A percentile compares a stretch with the other conserved stretches of the same genome.
phyloP scores from a whole-genome alignment of 805 yeast genomes.

The Tetrapisispora taiwanensis region DNA sequence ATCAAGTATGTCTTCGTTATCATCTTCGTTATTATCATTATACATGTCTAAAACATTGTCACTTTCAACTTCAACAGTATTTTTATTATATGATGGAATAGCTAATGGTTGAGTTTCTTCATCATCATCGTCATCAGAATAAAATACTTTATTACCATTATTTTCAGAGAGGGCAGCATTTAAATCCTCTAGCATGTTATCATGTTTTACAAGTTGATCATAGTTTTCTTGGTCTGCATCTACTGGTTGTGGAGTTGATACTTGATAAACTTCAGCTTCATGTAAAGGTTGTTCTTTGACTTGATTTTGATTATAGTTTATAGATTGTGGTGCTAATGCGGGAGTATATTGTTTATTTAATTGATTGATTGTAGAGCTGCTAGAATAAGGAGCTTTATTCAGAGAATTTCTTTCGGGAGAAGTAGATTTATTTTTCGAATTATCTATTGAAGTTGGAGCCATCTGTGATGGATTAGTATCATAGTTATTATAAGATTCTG shows the following conservation, averaged over 20 bases:
- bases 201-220: slow-evolving; percentile 3
- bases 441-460: background rate
- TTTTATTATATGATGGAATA: background rate
- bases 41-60: slow-evolving; percentile 5
- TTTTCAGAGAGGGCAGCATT: slow-evolving; percentile 14
- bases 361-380: slow-evolving; percentile 14
- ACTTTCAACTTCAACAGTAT: background rate
- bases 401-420: slow-evolving; percentile 8
- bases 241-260: background rate
- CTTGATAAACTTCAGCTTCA: background rate
- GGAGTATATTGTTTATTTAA: slow-evolving; percentile 10
- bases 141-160: background rate
- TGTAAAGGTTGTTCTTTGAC: background rate
- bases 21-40: background rate
- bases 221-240: background rate
- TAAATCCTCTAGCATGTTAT: slow-evolving; percentile 16
- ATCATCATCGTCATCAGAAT: slow-evolving; percentile 26
- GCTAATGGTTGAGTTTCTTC: slow-evolving; percentile 5
- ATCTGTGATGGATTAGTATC: background rate
- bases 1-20: background rate
- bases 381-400: slow-evolving; percentile 19
- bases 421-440: background rate
- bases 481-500: background rate
- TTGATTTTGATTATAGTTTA: background rate
- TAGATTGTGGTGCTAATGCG: background rate